Evolutionary conservation across 1,284 basidiomycete genomes (phyloP).

Genomic region (Flammula alnicola): DNA sequence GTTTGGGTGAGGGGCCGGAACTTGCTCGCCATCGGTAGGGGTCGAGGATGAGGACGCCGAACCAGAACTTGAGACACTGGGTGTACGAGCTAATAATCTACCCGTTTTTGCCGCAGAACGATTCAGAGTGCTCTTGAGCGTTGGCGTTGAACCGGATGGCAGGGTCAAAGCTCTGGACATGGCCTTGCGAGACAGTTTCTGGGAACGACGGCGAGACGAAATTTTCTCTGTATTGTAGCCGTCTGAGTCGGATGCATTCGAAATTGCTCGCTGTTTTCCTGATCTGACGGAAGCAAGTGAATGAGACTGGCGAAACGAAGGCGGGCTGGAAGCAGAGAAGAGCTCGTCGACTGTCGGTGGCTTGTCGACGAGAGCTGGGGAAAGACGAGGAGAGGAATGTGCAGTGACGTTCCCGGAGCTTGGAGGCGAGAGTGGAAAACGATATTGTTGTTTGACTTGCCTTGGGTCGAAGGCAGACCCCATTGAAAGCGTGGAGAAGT

Average conservation of each 20-base stretch:
- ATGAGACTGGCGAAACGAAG: slow-evolving; percentile 33
- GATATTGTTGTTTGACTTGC: slow-evolving; percentile 32
- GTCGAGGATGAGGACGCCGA: slow-evolving; percentile 41
- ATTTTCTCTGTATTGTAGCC: slow-evolving; percentile 42
- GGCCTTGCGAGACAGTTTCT: slow-evolving; percentile 31
- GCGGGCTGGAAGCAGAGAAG: slow-evolving; percentile 25
- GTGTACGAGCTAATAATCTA: slow-evolving; percentile 44
- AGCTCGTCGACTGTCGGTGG: slow-evolving; percentile 30
- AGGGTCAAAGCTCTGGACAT: slow-evolving; percentile 45
- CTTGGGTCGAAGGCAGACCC: slow-evolving; percentile 23
- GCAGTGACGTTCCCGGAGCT: slow-evolving; percentile 44
- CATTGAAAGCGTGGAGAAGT: slow-evolving; percentile 17
- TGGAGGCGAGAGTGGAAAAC: slow-evolving; percentile 49
- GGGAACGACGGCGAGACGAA: slow-evolving; percentile 27
- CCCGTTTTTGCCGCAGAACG: slow-evolving; percentile 35
- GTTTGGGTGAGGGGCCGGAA: slow-evolving; percentile 31
- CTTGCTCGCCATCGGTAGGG: slow-evolving; percentile 29
- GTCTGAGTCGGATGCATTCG: slow-evolving; percentile 41
- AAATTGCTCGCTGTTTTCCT: slow-evolving; percentile 27
- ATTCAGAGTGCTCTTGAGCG: slow-evolving; percentile 16
- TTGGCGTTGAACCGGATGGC: slow-evolving; percentile 34
- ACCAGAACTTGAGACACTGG: slow-evolving; percentile 48
- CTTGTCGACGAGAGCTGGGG: slow-evolving; percentile 24
- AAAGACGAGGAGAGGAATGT: slow-evolving; percentile 43
- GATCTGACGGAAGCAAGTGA: slow-evolving; percentile 27